Evolutionary conservation across 1,284 basidiomycete genomes (phyloP).

Genomic region (Clitocybe nebularis): DNA sequence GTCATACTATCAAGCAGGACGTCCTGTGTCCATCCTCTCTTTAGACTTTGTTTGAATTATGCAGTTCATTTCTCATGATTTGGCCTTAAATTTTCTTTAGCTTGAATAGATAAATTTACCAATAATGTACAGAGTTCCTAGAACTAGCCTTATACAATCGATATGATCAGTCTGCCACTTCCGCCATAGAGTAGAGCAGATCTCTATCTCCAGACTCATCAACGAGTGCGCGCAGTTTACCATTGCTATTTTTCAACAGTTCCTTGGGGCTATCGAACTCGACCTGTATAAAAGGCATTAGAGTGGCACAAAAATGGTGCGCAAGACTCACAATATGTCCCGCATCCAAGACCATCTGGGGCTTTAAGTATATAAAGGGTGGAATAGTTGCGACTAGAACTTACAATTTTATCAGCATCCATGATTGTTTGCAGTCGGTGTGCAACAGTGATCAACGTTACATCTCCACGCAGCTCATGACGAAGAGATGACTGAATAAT

Average conservation of each 20-base stretch:
- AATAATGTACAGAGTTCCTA: slow-evolving; percentile 1
- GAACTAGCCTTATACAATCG: slow-evolving; percentile 3
- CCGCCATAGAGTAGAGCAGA: slow-evolving; percentile 41
- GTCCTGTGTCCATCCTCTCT: too few relatives aligned
- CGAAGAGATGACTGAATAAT: slow-evolving; percentile 58
- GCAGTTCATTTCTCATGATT: not conserved
- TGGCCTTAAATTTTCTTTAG: too few relatives aligned
- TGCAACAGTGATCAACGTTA: slow-evolving; percentile 63
- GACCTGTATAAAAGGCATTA: slow-evolving; percentile 28
- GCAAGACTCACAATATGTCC: slow-evolving; percentile 31
- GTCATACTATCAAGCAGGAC: too few relatives aligned
- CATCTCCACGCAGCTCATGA: slow-evolving; percentile 46
- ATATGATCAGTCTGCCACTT: slow-evolving; percentile 9
- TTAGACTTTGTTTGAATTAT: not conserved
- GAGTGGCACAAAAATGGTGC: not conserved
- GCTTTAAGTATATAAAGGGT: slow-evolving; percentile 3
- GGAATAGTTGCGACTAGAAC: slow-evolving; percentile 7
- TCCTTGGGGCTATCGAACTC: slow-evolving; percentile 60
- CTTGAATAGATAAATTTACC: not conserved
- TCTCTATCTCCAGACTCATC: slow-evolving; percentile 56
- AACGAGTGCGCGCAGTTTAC: slow-evolving; percentile 54
- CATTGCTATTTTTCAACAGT: slow-evolving; percentile 50
- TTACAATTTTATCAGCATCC: slow-evolving; percentile 53
- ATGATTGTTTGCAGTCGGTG: slow-evolving; percentile 71
- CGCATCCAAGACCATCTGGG: slow-evolving; percentile 35